Base-by-base conservation (phyloP, 2,329 filamentous ascomycete species). In the Talaromyces sp. region DNA sequence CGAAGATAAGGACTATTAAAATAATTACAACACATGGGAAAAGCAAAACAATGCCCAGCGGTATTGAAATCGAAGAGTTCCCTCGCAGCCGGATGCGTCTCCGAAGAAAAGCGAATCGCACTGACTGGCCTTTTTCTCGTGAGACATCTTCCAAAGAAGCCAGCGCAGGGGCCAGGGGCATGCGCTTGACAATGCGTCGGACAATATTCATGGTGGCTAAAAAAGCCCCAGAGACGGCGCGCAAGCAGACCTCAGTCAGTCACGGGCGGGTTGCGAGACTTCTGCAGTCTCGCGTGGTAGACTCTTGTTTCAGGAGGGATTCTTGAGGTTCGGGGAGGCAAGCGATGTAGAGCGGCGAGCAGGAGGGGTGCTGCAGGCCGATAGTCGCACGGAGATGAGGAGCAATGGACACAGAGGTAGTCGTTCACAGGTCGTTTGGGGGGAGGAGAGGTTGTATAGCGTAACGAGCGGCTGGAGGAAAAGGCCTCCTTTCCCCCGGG, bases 11-110 rank as follows among this genome's bases (percentile, higher is more conserved):
- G 66, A 98, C 81, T 76, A 98, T 96, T 75, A 97, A 84, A 70
- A 96, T 85, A 79, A 98, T 86, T 71, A 97, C 91, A 74, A 97
- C 89, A 74, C 90, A 87, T 67, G 95, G 95, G 75, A 98, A 98
- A 68, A 98, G 81, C 67, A 99, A 84, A 69, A 98, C 92, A 72
- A 97, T 87, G 68, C 94, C 94, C 58, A 99, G 82, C 30, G 95
- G 95, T 73, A 98, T 89, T 57, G 94, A 96, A 75, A 97, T 87
- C 72, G 89, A 90, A 60, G 93, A 97, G 78, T 96, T 96, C 70
- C 92, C 91, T 78, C 88, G 90, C 80, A 99, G 81, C 69, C 93
- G 88, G 81, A 99, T 86, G 57, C 94, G 91, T 72, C 91, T 86
- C 69, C 88, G 85, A 76, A 98, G 91, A 76, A 97, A 96, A 65